These are phyloP conservation scores for Phytophthora hibernalis DNA, from an alignment of 352 stramenopile genomes.

Conservation along the genomic window DNA sequence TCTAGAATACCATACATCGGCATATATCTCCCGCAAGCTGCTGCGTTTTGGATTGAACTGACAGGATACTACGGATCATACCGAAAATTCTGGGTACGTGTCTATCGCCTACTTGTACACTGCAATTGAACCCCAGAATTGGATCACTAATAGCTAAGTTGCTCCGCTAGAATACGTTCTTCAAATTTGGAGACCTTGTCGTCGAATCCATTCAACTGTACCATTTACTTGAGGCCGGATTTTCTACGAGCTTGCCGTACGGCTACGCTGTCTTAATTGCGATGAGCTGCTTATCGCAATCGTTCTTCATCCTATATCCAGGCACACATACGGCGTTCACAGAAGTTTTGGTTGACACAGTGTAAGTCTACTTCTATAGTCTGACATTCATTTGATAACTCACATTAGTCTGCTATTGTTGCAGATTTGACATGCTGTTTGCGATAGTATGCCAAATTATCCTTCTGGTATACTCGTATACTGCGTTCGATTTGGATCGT, in stretches of 20 bases:
- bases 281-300: constrained; percentile 17
- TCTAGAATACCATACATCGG: too few relatives aligned
- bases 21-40: too few relatives aligned
- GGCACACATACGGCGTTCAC: constrained; percentile 21
- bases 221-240: constrained; percentile 22
- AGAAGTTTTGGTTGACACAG: constrained; percentile 30
- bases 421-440: constrained; percentile 37
- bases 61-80: constrained; percentile 13
- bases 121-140: too few relatives aligned
- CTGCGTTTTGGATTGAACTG: constrained; percentile 6
- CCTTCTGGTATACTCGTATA: constrained; percentile 28
- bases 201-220: constrained; percentile 25
- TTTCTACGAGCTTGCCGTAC: constrained; percentile 15
- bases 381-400: too few relatives aligned
- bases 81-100: constrained; percentile 20
- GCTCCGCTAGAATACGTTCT: constrained; percentile 30
- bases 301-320: constrained; percentile 21
- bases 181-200: constrained; percentile 17
- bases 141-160: too few relatives aligned
- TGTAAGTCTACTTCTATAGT: too few relatives aligned
- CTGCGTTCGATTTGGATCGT: constrained; percentile 31
- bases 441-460: constrained; percentile 31
- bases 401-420: not conserved
- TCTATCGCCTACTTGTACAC: too few relatives aligned
- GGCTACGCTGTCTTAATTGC: constrained; percentile 18